Base-by-base conservation (phyloP, 108 stramenopile genomes). In the Nitzschia palea region DNA sequence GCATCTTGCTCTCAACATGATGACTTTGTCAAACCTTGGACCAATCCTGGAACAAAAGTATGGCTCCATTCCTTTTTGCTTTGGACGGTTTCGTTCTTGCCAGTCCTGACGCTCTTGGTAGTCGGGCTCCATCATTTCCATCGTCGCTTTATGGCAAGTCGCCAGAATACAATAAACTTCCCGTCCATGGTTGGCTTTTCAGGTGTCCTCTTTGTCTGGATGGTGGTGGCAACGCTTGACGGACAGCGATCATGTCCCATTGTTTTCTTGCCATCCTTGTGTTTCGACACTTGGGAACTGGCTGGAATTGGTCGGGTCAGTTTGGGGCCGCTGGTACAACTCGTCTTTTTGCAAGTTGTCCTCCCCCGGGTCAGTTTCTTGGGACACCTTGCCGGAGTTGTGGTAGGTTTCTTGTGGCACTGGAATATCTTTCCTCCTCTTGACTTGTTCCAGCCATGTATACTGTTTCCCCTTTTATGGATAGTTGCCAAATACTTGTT, bases 171-270 rank as follows among this genome's bases (percentile, higher is more conserved):
- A 47, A 30, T 27, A 26, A 14, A 28, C 14, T 71, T 71, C 55
- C 83, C 80, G 15, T 80, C 73, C 58, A 78, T 86, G 20, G 93
- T 94, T 26, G 93, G 93, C 0, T 94, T 82, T 67, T 85, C 84
- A 31, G 93, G 82, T 9, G 86, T 94, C 5, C 56, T 94, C 4
- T 94, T 94, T 80, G 87, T 86, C 25, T 90, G 88, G 89, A 84
- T 83, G 78, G 88, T 89, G 0, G 77, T 89, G 22, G 57, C 80
- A 9, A 79, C 88, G 3, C 60, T 94, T 55, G 70, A 81, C 40
- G 47, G 76, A 31, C 65, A 65, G 28, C 47, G 55, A 42, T 30
- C 81, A 9, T 94, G 93, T 67, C 93, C 93, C 0, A 64, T 94
- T 2, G 76, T 81, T 2, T 87, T 94, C 63, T 70, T 94, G 55